These are phyloP conservation scores for Dendrocalamus sinicus DNA, from an alignment of 176 grass and related monocot species.

Conservation along the genomic window DNA sequence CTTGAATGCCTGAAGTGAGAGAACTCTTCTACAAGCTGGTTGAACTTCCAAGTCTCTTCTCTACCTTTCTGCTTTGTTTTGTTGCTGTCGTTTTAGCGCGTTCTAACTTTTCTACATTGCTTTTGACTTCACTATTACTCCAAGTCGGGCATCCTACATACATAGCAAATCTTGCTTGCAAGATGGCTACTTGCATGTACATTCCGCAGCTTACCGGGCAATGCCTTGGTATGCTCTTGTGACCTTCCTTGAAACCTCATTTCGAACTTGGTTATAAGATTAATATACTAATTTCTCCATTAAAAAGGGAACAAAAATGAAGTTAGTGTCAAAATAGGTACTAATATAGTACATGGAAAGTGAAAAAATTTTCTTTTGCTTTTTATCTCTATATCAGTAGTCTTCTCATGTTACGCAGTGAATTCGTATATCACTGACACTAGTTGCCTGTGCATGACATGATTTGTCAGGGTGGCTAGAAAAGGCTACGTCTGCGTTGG, in stretches of 20 bases:
- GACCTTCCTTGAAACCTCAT: not conserved
- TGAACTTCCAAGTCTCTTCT: not conserved
- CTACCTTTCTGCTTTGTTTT: not conserved
- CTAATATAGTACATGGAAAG: not conserved
- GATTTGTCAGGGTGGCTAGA: slow-evolving; percentile 22
- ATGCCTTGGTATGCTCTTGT: not conserved
- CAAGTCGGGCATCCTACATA: not conserved
- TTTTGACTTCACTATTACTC: slow-evolving; percentile 9
- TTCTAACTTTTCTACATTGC: not conserved
- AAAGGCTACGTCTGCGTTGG: not conserved
- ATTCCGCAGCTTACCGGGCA: not conserved
- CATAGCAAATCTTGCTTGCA: too few species aligned
- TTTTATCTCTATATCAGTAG: not conserved
- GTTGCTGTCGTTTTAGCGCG: not conserved
- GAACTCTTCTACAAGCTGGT: not conserved
- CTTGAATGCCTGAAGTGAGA: not conserved
- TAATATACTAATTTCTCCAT: not conserved
- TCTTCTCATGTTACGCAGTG: slow-evolving; percentile 33
- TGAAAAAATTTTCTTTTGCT: not conserved
- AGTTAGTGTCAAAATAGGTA: not conserved
- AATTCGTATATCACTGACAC: slow-evolving; percentile 27
- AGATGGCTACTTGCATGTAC: not conserved
- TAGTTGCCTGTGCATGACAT: slow-evolving; percentile 46
- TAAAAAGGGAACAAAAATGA: not conserved
- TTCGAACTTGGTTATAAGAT: not conserved